Evolutionary conservation across 2,329 filamentous ascomycete species (phyloP), one percentile per base, ranked within the genome.

Genomic region (Colletotrichum sp.): DNA sequence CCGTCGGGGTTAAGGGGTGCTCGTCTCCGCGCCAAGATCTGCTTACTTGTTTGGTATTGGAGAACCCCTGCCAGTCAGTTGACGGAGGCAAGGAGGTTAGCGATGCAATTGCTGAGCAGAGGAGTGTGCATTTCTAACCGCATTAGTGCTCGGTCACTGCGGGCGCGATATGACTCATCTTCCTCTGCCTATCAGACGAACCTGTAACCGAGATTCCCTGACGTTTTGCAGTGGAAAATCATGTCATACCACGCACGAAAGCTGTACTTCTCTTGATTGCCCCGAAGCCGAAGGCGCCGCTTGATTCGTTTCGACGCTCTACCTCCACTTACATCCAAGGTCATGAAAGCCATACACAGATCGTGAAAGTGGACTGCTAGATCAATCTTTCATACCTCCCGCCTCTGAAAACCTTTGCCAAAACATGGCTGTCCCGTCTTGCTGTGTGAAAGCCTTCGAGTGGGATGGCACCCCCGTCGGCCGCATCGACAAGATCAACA

Each of bases 381-480:
- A 30, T 61, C 28, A n/a, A 13, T 24, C 18, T 30, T 32, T 61
- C 7, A 8, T 34, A 30, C 10, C 8, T 61, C n/a, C 26, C 26
- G 14, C 8, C 7, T 34, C 58, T 61, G 16, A 6, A 61, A 3
- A 0, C 18, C 18, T n/a, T n/a, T 12, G 38, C 18, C 28, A 14
- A 24, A 52, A 21, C 1, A 74, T 76, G 74, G n/a, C 64, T 26
- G 6, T 68, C 7, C 26, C 73, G 12, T 58, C 67, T 18, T 85
- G 83, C 73, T 85, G 83, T 71, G 32, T 84, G 16, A 77, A 79
- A 66, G 83, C 83, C 63, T 87, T 87, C 69, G 68, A 82, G 69
- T 88, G 86, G 86, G 77, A 85, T 4, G 86, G 83, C 28, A 80
- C 78, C 4, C 85, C 86, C 2, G 76, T 76, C 0, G 87, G 86